Base-by-base conservation (phyloP, 371 early-diverging fungal genomes). In the Apophysomyces variabilis region DNA sequence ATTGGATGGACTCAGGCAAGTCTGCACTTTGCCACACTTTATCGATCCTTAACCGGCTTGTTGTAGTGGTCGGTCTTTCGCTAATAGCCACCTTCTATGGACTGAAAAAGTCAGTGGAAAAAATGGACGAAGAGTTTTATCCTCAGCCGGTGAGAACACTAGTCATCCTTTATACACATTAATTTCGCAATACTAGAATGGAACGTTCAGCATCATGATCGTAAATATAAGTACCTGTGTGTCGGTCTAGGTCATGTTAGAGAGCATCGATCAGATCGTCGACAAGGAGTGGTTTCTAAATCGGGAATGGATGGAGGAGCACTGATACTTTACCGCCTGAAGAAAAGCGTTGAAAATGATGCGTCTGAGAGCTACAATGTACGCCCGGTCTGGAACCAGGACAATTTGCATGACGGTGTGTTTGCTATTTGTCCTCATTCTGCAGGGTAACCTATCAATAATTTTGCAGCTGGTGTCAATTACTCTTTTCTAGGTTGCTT, bases 391-490 rank as follows among this genome's bases (percentile, higher is more conserved):
- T 76, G 76, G 77, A 66, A 66, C 12, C 61, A 77, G 41, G 74
- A 77, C 12, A 63, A 68, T 16, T 45, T 75, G n/a, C 72, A 72
- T 2, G 79, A 75, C 13, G 79, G 77, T 13, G 76, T 82, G 3
- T 69, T 67, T 60, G 69, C 77, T 13, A 73, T 82, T 1, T 76
- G 82, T 68, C 77, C 77, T n/a, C 77, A 78, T 66, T 60, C 79
- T 21, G 69, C 68, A 36, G 75, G 76, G 82, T 81, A 81, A 69
- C 37, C 9, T 12, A 3, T 57, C 13, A 18, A 0, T 64, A 41
- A 60, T 26, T 8, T 58, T 2, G 21, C 38, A 36, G 38, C 7
- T 9, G 41, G 1, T 57, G 26, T 56, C 35, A 45, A 36, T 7
- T 37, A 26, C 32, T 60, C 11, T 37, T 21, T 12, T 16, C 2